phyloP scores from a whole-genome alignment of 768 basidiomycete genomes.

The Trametes sanguinea region DNA sequence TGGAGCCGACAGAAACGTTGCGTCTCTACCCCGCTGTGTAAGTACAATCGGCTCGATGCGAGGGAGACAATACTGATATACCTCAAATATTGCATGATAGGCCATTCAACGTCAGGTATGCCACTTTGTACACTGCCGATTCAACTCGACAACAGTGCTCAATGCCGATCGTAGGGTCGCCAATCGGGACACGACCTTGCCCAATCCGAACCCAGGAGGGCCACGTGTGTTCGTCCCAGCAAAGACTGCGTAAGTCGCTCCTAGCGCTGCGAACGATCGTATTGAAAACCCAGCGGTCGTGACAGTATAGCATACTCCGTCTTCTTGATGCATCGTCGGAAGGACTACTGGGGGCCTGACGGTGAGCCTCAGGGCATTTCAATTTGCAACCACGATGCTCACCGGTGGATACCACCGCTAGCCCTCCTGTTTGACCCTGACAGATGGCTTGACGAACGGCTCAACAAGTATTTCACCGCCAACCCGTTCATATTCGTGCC shows the following conservation, averaged over 20 bases:
- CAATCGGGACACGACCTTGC: slow-evolving; percentile 28
- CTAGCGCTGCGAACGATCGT: background rate
- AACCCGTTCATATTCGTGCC: slow-evolving; percentile 73
- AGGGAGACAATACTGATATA: too few species aligned
- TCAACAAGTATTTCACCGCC: slow-evolving; percentile 51
- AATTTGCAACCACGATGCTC: too few species aligned
- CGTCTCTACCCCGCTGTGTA: slow-evolving; percentile 38
- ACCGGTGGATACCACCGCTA: slow-evolving; percentile 1
- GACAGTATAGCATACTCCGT: slow-evolving; percentile 30
- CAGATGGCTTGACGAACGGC: slow-evolving; percentile 60
- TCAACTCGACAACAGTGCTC: too few species aligned
- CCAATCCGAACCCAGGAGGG: slow-evolving; percentile 26
- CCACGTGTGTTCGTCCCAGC: slow-evolving; percentile 35
- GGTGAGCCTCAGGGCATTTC: slow-evolving; percentile 24
- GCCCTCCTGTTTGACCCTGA: slow-evolving; percentile 59
- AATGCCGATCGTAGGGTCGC: slow-evolving; percentile 17
- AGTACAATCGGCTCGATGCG: background rate
- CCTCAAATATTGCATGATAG: slow-evolving; percentile 1
- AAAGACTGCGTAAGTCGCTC: slow-evolving; percentile 30
- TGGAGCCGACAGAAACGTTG: background rate
- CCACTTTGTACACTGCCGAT: background rate
- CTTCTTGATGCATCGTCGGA: slow-evolving; percentile 41
- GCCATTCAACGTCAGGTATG: slow-evolving; percentile 32
- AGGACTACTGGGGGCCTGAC: slow-evolving; percentile 61
- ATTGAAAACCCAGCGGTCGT: slow-evolving; percentile 14